Percentiles rank a stretch among this genome's conserved stretches.
These are phyloP conservation scores for Lactarius sanguifluus DNA, from an alignment of 768 basidiomycete species.

Conservation along the genomic window DNA sequence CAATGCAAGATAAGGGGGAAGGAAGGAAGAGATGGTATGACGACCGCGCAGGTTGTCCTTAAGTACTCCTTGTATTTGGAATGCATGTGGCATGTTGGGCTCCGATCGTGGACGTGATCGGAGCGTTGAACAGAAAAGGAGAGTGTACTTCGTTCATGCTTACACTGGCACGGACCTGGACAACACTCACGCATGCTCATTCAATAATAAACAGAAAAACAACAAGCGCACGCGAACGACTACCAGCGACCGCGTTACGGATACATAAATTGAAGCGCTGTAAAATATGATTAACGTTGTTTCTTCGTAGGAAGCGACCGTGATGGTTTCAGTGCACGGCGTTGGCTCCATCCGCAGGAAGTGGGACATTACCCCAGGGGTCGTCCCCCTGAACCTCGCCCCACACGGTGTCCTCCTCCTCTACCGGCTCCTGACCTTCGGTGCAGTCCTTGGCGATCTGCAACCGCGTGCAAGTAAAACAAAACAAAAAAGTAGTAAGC, in stretches of 20 bases:
- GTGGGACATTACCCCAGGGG: constrained; percentile 15
- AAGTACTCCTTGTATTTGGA: neutral
- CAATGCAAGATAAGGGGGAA: too few relatives aligned
- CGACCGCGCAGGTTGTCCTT: neutral
- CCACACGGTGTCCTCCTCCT: constrained; percentile 22
- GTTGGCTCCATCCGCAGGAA: constrained; percentile 2
- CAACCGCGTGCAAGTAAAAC: neutral
- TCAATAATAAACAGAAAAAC: neutral
- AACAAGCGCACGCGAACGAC: neutral
- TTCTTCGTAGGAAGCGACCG: neutral
- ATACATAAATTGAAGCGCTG: constrained; percentile 2
- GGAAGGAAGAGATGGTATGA: neutral
- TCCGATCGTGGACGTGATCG: neutral
- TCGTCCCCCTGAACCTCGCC: constrained; percentile 21
- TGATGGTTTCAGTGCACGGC: neutral
- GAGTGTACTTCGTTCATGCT: neutral
- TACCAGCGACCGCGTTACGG: neutral
- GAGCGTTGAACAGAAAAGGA: neutral
- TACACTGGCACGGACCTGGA: neutral
- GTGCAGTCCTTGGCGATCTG: constrained; percentile 41
- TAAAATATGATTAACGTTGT: neutral
- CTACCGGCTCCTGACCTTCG: constrained; percentile 33
- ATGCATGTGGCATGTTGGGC: neutral
- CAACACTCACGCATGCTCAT: neutral
- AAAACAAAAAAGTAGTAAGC: neutral